Conservation (phyloP, 495 filamentous ascomycete genomes). For the Penicillium macrosclerotiorum region DNA sequence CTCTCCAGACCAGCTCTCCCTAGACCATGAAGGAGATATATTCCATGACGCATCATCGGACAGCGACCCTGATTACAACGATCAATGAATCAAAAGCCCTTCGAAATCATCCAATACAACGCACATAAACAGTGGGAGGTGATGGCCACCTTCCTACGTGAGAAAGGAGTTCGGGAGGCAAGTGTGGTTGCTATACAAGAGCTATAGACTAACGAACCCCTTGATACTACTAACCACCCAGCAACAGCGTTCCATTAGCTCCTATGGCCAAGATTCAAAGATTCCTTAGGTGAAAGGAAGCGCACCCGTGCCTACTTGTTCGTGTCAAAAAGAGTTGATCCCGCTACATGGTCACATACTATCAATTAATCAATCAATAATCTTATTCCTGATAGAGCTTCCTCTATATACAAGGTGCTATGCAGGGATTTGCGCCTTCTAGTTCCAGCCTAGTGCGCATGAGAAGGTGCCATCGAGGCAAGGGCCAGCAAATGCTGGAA, state of each 20-base stretch:
- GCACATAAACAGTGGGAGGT: constrained; percentile 1
- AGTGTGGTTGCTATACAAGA: background rate
- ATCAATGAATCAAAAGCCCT: constrained; percentile 2
- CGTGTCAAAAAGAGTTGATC: constrained; percentile 1
- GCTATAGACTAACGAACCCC: background rate
- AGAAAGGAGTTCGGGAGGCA: background rate
- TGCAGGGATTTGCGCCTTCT: too few relatives aligned
- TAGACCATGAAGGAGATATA: background rate
- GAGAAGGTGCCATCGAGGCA: too few relatives aligned
- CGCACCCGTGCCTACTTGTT: background rate
- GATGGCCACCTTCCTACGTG: constrained; percentile 3
- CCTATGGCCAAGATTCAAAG: background rate
- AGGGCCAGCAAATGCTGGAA: too few relatives aligned
- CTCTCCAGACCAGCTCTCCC: background rate
- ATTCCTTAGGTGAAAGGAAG: background rate
- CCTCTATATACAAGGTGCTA: too few relatives aligned
- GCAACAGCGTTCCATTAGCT: background rate
- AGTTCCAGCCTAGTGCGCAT: too few relatives aligned
- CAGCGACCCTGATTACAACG: background rate
- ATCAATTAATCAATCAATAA: too few relatives aligned
- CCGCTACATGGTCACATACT: background rate
- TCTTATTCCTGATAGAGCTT: too few relatives aligned
- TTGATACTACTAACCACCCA: too few relatives aligned
- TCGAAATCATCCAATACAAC: constrained; percentile 4
- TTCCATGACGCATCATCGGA: too few relatives aligned